These are phyloP conservation scores for Debaryomycetaceae sp. DNA, from an alignment of 1,139 yeast species.

Conservation along the genomic window DNA sequence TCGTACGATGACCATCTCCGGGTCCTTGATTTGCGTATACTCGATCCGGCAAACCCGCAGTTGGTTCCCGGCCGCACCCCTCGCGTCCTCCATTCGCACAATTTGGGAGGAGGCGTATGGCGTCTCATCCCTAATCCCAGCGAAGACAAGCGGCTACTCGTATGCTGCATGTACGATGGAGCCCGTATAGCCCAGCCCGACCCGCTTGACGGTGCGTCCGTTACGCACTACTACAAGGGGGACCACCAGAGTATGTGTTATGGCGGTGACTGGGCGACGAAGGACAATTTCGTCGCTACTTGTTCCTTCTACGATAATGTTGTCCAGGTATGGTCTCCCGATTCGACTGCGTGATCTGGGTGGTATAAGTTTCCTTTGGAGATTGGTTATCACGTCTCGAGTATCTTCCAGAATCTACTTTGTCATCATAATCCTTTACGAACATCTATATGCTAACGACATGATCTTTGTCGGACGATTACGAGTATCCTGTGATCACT, in stretches of 20 bases:
- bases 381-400: neutral
- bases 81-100: slow-evolving; percentile 23
- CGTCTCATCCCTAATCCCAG: slow-evolving; percentile 57
- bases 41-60: slow-evolving; percentile 24
- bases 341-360: neutral
- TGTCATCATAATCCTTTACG: too few species aligned
- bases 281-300: slow-evolving; percentile 45
- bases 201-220: slow-evolving; percentile 25
- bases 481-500: too few species aligned
- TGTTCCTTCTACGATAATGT: slow-evolving; percentile 87
- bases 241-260: slow-evolving; percentile 90
- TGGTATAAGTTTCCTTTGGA: neutral
- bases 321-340: slow-evolving; percentile 64
- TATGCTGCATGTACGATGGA: slow-evolving; percentile 95
- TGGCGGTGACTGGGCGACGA: slow-evolving; percentile 79
- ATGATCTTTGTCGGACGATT: too few species aligned
- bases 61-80: slow-evolving; percentile 43
- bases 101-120: slow-evolving; percentile 95
- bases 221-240: slow-evolving; percentile 42
- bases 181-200: slow-evolving; percentile 48
- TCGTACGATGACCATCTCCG: slow-evolving; percentile 80
- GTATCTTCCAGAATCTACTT: too few species aligned
- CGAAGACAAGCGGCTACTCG: slow-evolving; percentile 40
- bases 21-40: slow-evolving; percentile 55
- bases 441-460: too few species aligned